phyloP scores from a whole-genome alignment of 495 filamentous ascomycete species.

The Penicillium malachiteum region DNA sequence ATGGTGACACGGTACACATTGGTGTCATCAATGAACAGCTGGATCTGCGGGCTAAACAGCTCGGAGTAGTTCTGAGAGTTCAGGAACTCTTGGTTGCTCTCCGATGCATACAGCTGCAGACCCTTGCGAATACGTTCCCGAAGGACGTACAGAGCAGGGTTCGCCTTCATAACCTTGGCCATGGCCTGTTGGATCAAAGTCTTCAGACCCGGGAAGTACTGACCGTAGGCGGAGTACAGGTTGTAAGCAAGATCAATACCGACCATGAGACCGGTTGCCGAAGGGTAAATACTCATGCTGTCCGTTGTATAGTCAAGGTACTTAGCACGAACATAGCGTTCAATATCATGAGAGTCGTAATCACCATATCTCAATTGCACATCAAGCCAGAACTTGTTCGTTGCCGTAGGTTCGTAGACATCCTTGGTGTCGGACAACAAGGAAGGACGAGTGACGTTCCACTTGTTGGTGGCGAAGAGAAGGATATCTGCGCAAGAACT shows the following conservation, averaged over 20 bases:
- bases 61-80: slow-evolving; percentile 99
- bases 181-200: slow-evolving; percentile 96
- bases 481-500: slow-evolving; percentile 98
- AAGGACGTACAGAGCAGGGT: slow-evolving; percentile 93
- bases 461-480: slow-evolving; percentile 97
- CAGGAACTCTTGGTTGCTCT: slow-evolving; percentile 99
- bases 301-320: slow-evolving; percentile 99
- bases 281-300: slow-evolving; percentile 98
- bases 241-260: slow-evolving; percentile 98
- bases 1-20: slow-evolving; percentile 99
- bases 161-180: slow-evolving; percentile 99
- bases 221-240: slow-evolving; percentile 94
- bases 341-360: slow-evolving; percentile 99
- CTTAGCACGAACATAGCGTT: slow-evolving; percentile 95
- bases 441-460: slow-evolving; percentile 94
- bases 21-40: slow-evolving; percentile 99
- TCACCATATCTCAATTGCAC: slow-evolving; percentile 98
- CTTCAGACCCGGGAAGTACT: slow-evolving; percentile 98
- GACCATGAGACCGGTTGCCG: slow-evolving; percentile 97
- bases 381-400: slow-evolving; percentile 99
- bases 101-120: slow-evolving; percentile 95
- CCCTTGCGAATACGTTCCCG: slow-evolving; percentile 98
- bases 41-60: slow-evolving; percentile 97
- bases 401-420: slow-evolving; percentile 88
- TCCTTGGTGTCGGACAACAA: slow-evolving; percentile 96